Base-by-base conservation (phyloP, 1,284 basidiomycete species). In the Earliella scabrosa region DNA sequence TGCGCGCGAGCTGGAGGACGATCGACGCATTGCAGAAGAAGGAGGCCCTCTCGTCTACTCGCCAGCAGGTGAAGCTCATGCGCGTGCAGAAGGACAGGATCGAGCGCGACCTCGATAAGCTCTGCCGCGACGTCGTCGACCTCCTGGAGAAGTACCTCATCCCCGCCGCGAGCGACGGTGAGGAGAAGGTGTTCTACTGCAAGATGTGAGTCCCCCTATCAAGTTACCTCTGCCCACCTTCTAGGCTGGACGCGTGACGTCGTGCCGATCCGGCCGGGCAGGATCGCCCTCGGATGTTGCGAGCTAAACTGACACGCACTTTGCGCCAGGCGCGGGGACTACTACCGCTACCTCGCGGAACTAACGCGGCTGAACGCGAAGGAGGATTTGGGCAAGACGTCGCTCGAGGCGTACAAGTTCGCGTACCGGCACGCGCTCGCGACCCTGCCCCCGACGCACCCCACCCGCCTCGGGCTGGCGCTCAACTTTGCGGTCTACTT, bases 401-500 rank as follows among this genome's bases (percentile, higher is more conserved):
- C 86, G 13, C 75, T 88, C 31, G 79, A 81, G 45, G 83, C 87
- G 1, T 89, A 88, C 71, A 87, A 83, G 69, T 66, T 74, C 49
- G 86, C 87, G n/a, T 88, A 87, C 68, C 80, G 82, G 65, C 82
- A 86, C 54, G 87, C 86, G 9, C 68, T 84, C 50, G 70, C 72
- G 40, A 81, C 80, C 18, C 76, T 88, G 32, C 79, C 83, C 23
- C 77, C 86, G 5, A 78, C 82, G 47, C 85, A 88, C 65, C 85
- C 87, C 34, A 89, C 86, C 13, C 78, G 95, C 69, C 81, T 98
- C 55, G 95, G 95, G 58, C 81, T 98, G 50, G 95, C 95, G 40
- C 83, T 98, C 69, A 98, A 97, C 81, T 97, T 98, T 77, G 92
- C 93, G 45, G 95, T 98, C 61, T 98, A 95, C 79, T 97, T 94